Percentiles rank a stretch among this genome's conserved stretches.
Evolutionary conservation across 176 grass and related monocot genomes (phyloP).

Genomic region (Zoysia pacifica): DNA sequence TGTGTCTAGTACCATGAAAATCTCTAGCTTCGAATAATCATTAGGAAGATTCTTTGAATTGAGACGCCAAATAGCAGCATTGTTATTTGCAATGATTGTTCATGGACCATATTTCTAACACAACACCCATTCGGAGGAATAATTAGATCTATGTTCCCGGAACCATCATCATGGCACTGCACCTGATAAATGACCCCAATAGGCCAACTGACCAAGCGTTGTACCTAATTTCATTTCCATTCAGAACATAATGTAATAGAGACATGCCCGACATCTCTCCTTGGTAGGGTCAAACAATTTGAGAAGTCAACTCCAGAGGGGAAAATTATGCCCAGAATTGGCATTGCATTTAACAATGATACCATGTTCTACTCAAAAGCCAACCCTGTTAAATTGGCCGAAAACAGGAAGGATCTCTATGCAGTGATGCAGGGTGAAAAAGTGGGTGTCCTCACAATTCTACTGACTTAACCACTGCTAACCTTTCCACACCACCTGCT

Average conservation of each 20-base stretch:
- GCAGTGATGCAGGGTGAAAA: constrained; percentile 28
- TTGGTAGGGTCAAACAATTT: constrained; percentile 43
- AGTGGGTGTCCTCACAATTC: not conserved
- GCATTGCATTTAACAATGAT: not conserved
- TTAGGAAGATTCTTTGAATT: constrained; percentile 35
- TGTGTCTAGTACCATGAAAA: no score
- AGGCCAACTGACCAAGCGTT: constrained; percentile 4
- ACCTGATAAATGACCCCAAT: constrained; percentile 32
- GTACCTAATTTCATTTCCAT: constrained; percentile 38
- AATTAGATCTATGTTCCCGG: no score
- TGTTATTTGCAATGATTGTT: constrained; percentile 45
- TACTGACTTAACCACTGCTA: constrained; percentile 32
- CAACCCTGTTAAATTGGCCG: constrained; percentile 11
- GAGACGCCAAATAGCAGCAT: constrained; percentile 8
- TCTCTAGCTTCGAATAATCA: not conserved
- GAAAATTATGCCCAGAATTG: constrained; percentile 21
- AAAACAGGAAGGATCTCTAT: constrained; percentile 29
- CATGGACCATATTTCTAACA: constrained; percentile 36
- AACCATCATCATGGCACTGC: constrained; percentile 25
- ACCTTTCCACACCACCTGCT: constrained; percentile 16
- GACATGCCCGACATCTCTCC: constrained; percentile 41
- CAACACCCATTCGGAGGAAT: no score
- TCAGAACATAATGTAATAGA: constrained; percentile 36
- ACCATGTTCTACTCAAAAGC: no score
- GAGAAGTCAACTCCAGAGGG: constrained; percentile 34